These are phyloP conservation scores for Suillus hirtellus DNA, from an alignment of 768 basidiomycete species.

Conservation along the genomic window DNA sequence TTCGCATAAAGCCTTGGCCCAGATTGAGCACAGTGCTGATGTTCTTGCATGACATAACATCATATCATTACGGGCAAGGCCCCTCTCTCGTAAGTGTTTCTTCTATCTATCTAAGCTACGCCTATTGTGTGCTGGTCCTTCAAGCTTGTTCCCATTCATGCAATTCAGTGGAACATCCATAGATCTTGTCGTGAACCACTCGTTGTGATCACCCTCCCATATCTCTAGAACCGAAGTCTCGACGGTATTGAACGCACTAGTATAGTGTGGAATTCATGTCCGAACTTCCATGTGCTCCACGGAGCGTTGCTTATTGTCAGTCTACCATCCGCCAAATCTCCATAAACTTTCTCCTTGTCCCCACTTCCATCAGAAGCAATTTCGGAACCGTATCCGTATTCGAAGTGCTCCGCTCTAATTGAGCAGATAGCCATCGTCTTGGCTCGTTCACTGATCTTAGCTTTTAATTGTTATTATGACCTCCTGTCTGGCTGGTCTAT, in stretches of 20 bases:
- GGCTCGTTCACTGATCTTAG: background rate
- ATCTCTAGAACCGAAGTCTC: background rate
- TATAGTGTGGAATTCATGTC: background rate
- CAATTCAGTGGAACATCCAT: background rate
- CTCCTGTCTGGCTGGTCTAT: background rate
- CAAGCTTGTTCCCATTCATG: background rate
- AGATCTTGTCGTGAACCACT: background rate
- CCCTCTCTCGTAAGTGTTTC: background rate
- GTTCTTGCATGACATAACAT: background rate
- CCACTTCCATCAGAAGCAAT: conserved; percentile 1
- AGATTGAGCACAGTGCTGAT: background rate
- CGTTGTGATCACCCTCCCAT: background rate
- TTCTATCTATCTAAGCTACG: conserved; percentile 1
- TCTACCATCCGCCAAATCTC: background rate
- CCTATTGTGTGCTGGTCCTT: background rate
- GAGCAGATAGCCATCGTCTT: background rate
- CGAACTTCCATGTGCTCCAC: background rate
- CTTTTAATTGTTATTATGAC: background rate
- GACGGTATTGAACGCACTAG: background rate
- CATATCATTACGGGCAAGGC: background rate
- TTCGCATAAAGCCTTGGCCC: background rate
- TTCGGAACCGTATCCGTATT: background rate
- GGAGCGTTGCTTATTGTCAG: background rate
- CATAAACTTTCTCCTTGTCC: background rate
- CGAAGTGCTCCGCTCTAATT: background rate